These are phyloP conservation scores for Poa pratensis DNA, from an alignment of 176 grass and related monocot species.

Conservation along the genomic window DNA sequence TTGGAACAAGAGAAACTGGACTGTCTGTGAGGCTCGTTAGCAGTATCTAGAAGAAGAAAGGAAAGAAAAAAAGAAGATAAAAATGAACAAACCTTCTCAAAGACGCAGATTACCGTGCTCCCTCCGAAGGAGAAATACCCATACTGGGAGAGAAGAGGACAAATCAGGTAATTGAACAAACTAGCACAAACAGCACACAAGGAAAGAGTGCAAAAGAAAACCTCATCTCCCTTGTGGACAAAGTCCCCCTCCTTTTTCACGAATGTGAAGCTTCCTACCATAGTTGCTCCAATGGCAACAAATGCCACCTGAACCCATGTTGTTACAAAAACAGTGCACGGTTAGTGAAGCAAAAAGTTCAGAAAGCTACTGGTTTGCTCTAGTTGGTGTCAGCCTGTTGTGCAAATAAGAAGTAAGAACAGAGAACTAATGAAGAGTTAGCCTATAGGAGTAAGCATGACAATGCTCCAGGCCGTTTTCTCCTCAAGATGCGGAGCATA, in stretches of 20 bases:
- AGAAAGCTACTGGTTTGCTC: background rate
- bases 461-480: background rate
- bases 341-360: background rate
- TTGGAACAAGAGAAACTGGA: background rate
- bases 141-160: conserved; percentile 56
- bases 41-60: background rate
- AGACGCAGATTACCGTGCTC: conserved; percentile 96
- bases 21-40: no score
- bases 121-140: conserved; percentile 99
- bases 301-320: conserved; percentile 75
- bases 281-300: conserved; percentile 97
- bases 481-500: background rate
- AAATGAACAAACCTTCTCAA: conserved; percentile 75
- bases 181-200: conserved; percentile 15
- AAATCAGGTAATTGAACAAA: conserved; percentile 30
- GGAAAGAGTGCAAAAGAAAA: conserved; percentile 39
- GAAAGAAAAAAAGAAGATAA: background rate
- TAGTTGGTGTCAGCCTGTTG: background rate
- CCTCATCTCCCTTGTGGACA: conserved; percentile 95
- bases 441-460: background rate
- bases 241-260: conserved; percentile 71
- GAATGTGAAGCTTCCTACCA: conserved; percentile 93
- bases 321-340: conserved; percentile 25
- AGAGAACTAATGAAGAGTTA: background rate
- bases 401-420: conserved; percentile 6